Evolutionary conservation across 345 rosid species (phyloP).

Genomic region (Citrus medica): DNA sequence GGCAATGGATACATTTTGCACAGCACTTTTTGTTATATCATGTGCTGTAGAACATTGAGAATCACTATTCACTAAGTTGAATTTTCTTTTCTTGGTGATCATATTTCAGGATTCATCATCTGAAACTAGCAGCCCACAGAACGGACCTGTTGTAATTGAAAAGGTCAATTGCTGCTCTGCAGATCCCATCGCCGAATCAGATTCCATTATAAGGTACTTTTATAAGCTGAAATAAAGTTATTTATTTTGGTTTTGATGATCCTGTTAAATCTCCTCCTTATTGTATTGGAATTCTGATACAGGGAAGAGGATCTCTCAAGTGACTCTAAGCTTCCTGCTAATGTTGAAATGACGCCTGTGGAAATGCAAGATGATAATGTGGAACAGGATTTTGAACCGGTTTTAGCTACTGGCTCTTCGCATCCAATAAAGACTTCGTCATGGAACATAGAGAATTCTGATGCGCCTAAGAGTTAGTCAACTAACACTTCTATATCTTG

Average conservation of each 20-base stretch:
- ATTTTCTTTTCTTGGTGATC: neutral
- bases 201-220: slow-evolving; percentile 49
- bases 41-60: neutral
- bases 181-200: slow-evolving; percentile 26
- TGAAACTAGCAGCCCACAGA: slow-evolving; percentile 52
- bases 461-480: slow-evolving; percentile 75
- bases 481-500: slow-evolving; percentile 10
- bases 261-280: slow-evolving; percentile 16
- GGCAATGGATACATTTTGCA: neutral
- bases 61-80: neutral
- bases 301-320: slow-evolving; percentile 43
- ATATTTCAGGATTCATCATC: slow-evolving; percentile 50
- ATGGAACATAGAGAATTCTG: slow-evolving; percentile 59
- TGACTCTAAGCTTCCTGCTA: slow-evolving; percentile 33
- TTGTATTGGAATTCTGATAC: slow-evolving; percentile 20
- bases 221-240: slow-evolving; percentile 6
- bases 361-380: slow-evolving; percentile 30
- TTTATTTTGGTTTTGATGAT: slow-evolving; percentile 18
- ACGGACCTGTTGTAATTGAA: slow-evolving; percentile 48
- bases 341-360: slow-evolving; percentile 37
- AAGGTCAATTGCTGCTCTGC: slow-evolving; percentile 37
- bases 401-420: slow-evolving; percentile 26
- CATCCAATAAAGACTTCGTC: slow-evolving; percentile 34
- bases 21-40: neutral
- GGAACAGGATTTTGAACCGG: slow-evolving; percentile 29